Evolutionary conservation across 352 stramenopile species (phyloP).

Genomic region (Phytophthora idaei): DNA sequence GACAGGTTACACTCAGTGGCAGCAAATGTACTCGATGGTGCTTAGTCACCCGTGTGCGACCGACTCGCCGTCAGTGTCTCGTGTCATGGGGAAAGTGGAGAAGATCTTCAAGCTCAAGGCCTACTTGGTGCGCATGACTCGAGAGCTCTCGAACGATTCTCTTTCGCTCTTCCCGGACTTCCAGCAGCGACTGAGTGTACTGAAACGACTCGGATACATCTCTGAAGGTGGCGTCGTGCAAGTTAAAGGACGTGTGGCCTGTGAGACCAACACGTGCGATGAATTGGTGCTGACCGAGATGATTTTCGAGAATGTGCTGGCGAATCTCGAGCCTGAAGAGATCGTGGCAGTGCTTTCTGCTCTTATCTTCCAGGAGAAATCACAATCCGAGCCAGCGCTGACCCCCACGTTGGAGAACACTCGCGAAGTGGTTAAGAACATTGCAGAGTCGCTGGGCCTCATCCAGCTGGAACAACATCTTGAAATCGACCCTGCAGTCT

Average conservation of each 20-base stretch:
- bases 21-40: constrained; percentile 60
- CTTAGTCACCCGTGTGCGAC: constrained; percentile 57
- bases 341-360: constrained; percentile 96
- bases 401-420: constrained; percentile 75
- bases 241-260: constrained; percentile 97
- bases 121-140: constrained; percentile 63
- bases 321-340: constrained; percentile 96
- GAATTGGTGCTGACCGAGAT: constrained; percentile 98
- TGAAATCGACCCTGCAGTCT: constrained; percentile 92
- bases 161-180: constrained; percentile 98
- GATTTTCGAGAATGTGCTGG: constrained; percentile 98
- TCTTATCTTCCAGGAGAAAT: constrained; percentile 97
- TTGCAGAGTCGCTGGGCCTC: constrained; percentile 77
- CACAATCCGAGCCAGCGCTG: constrained; percentile 74
- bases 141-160: constrained; percentile 85
- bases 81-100: constrained; percentile 72
- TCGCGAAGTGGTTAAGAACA: constrained; percentile 89
- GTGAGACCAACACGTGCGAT: constrained; percentile 98
- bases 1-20: constrained; percentile 66
- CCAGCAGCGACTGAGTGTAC: constrained; percentile 92
- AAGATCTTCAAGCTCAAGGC: constrained; percentile 77
- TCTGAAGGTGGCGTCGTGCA: constrained; percentile 89
- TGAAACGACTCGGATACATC: constrained; percentile 96
- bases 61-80: constrained; percentile 39
- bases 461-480: constrained; percentile 86